These are phyloP conservation scores for Polygonum maritimum DNA, from an alignment of 148 eudicot species.

Conservation along the genomic window DNA sequence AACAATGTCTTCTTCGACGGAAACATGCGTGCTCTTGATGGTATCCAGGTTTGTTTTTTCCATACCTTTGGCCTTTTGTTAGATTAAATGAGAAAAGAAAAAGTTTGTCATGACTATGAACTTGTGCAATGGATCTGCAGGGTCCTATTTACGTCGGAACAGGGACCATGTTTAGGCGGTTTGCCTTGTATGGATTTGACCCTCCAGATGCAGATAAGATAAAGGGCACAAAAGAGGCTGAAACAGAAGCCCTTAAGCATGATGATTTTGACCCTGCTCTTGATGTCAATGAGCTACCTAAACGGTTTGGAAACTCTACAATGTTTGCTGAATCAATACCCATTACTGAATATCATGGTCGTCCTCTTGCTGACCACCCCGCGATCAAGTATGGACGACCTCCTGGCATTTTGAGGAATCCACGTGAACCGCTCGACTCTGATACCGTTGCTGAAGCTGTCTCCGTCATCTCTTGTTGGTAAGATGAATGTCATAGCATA, in stretches of 20 bases:
- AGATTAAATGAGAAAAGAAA: conserved; percentile 6
- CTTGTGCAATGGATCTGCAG: conserved; percentile 18
- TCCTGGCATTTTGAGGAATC: conserved; percentile 64
- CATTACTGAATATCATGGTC: conserved; percentile 78
- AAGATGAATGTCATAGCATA: conserved; percentile 2
- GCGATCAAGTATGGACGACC: conserved; percentile 87
- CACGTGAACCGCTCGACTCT: conserved; percentile 78
- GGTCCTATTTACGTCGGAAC: conserved; percentile 97
- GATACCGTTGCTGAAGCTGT: conserved; percentile 83
- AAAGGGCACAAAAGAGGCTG: conserved; percentile 19
- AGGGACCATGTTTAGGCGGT: conserved; percentile 81
- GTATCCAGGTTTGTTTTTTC: conserved; percentile 83
- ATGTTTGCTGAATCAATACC: conserved; percentile 73
- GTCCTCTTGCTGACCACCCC: conserved; percentile 88
- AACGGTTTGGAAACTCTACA: conserved; percentile 82
- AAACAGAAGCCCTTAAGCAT: conserved; percentile 43
- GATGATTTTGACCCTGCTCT: conserved; percentile 76
- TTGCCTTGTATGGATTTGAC: conserved; percentile 87
- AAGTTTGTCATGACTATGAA: neutral
- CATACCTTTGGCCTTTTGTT: neutral
- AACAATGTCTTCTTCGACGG: conserved; percentile 97
- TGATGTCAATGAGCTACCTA: conserved; percentile 67
- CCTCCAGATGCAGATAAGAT: conserved; percentile 55
- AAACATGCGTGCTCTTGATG: conserved; percentile 97
- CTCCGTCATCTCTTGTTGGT: conserved; percentile 95